These are phyloP conservation scores for Apiospora marii DNA, from an alignment of 2,329 filamentous ascomycete genomes.

Conservation along the genomic window DNA sequence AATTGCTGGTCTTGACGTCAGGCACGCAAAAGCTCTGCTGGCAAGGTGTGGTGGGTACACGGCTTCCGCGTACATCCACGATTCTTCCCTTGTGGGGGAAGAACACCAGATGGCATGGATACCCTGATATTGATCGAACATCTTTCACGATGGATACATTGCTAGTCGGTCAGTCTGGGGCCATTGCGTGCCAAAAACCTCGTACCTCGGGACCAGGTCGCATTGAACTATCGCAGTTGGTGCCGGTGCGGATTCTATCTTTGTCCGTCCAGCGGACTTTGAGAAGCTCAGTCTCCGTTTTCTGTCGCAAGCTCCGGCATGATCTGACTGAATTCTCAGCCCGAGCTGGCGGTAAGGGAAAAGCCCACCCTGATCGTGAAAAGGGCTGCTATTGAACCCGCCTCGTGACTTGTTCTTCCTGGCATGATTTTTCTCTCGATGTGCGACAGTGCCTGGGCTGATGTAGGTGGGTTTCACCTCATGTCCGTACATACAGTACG, in stretches of 20 bases:
- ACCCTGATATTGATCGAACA: slow-evolving; percentile 2
- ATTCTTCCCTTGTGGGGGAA: slow-evolving; percentile 15
- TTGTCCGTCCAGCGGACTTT: neutral
- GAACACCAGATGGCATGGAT: neutral
- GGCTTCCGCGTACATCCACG: neutral
- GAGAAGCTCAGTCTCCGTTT: slow-evolving; percentile 2
- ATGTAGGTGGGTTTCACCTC: neutral
- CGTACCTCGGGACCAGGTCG: neutral
- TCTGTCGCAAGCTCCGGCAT: neutral
- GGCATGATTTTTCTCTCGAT: neutral
- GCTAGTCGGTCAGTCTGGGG: neutral
- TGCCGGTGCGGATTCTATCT: slow-evolving; percentile 11
- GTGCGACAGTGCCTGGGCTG: neutral
- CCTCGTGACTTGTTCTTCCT: neutral
- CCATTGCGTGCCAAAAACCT: neutral
- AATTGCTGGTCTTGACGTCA: neutral
- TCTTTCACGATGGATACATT: neutral
- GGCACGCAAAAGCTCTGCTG: neutral
- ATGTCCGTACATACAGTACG: neutral
- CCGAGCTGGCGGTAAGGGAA: neutral
- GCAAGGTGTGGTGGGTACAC: slow-evolving; percentile 5
- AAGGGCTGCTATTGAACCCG: neutral
- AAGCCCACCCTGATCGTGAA: neutral
- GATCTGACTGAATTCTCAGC: neutral
- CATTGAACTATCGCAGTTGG: neutral